These are phyloP conservation scores for Sporothrix brunneoviolacea DNA, from an alignment of 2,329 filamentous ascomycete species.

Conservation along the genomic window DNA sequence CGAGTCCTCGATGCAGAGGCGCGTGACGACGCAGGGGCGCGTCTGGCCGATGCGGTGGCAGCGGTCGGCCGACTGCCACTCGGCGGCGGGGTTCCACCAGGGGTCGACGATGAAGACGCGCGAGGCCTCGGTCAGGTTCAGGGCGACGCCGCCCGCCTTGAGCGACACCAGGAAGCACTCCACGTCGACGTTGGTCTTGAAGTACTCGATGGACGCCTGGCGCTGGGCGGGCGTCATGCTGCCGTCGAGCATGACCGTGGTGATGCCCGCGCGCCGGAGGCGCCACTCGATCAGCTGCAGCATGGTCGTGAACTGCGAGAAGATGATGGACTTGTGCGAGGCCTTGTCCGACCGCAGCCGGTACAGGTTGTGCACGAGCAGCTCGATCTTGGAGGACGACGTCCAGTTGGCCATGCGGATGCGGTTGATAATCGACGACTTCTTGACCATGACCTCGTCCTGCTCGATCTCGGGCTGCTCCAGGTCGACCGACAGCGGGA, in stretches of 20 bases:
- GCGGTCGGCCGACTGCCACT: conserved; percentile 95
- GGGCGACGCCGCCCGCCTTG: conserved; percentile 89
- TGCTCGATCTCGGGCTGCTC: conserved; percentile 95
- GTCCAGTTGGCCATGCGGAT: conserved; percentile 99
- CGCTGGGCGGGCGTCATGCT: conserved; percentile 94
- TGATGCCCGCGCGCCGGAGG: conserved; percentile 90
- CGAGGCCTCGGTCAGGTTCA: conserved; percentile 92
- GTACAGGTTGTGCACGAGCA: conserved; percentile 90
- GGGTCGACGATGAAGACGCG: conserved; percentile 95
- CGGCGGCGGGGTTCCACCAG: conserved; percentile 99
- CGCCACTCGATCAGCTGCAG: conserved; percentile 96
- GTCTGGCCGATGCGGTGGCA: conserved; percentile 94
- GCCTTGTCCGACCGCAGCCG: conserved; percentile 86
- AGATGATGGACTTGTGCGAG: conserved; percentile 94
- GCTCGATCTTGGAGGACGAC: conserved; percentile 95
- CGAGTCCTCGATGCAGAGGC: conserved; percentile 92
- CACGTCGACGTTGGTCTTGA: conserved; percentile 90
- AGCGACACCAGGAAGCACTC: conserved; percentile 95
- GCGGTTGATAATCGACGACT: conserved; percentile 94
- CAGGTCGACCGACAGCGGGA: conserved; percentile 80
- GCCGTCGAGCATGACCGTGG: conserved; percentile 95
- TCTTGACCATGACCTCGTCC: conserved; percentile 79
- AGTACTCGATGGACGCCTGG: conserved; percentile 89
- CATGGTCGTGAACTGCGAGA: conserved; percentile 97
- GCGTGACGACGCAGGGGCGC: conserved; percentile 87